phyloP scores from a whole-genome alignment of 306 rosid species.

The Sechiopsis laciniata region DNA sequence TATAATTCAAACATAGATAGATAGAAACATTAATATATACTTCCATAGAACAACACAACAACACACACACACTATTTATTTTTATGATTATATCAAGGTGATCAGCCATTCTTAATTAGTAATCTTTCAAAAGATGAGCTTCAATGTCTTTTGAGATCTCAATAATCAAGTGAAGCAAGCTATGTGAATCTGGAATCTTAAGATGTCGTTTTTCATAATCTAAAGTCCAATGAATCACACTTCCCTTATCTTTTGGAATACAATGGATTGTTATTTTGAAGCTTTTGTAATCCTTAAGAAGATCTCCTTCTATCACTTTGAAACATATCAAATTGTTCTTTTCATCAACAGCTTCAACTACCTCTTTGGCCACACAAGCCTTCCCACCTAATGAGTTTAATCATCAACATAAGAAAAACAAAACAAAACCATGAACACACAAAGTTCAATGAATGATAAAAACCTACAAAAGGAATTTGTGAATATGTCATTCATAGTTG shows the following conservation, averaged over 20 bases:
- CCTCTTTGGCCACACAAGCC: background rate
- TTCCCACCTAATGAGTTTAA: background rate
- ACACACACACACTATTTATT: no score
- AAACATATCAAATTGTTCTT: background rate
- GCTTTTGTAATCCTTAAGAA: background rate
- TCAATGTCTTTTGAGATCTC: background rate
- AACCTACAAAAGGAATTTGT: no score
- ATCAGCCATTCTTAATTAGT: no score
- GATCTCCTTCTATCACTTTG: slow-evolving; percentile 12
- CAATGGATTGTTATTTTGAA: background rate
- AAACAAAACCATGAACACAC: no score
- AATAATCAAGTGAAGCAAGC: background rate
- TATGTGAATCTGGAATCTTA: background rate
- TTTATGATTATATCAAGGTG: no score
- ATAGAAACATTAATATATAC: no score
- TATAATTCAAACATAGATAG: no score
- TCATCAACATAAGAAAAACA: no score
- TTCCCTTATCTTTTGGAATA: background rate
- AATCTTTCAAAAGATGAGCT: background rate
- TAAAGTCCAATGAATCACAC: slow-evolving; percentile 11
- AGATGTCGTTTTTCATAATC: background rate
- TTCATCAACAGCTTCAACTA: background rate
- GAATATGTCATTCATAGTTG: no score
- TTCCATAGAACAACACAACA: no score
- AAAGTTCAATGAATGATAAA: no score